Conservation (phyloP, 306 rosid species). For the Quercus wislizeni region DNA sequence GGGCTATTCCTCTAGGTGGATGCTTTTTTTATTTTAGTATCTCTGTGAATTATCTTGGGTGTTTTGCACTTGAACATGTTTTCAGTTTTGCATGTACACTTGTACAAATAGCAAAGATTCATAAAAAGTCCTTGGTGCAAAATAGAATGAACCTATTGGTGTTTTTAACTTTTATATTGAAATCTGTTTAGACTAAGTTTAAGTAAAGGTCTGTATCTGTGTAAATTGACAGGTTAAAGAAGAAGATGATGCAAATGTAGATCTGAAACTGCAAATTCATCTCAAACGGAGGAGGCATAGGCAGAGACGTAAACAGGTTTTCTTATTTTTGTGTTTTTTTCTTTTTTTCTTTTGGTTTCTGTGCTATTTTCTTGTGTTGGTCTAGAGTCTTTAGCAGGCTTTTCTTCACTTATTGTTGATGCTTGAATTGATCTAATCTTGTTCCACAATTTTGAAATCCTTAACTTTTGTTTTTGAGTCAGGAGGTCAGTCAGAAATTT, state of each 20-base stretch:
- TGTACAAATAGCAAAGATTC: neutral
- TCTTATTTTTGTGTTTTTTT: neutral
- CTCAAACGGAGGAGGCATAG: slow-evolving; percentile 69
- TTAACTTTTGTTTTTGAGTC: slow-evolving; percentile 24
- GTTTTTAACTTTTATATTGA: neutral
- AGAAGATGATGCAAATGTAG: slow-evolving; percentile 85
- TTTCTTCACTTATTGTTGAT: slow-evolving; percentile 8
- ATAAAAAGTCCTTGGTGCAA: neutral
- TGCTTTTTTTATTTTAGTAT: neutral
- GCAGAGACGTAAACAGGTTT: slow-evolving; percentile 66
- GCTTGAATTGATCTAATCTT: slow-evolving; percentile 5
- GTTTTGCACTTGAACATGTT: neutral
- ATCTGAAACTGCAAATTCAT: slow-evolving; percentile 64
- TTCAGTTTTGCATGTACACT: neutral
- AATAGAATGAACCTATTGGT: neutral
- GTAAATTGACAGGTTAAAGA: slow-evolving; percentile 68
- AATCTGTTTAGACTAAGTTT: slow-evolving; percentile 9
- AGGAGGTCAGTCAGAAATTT: slow-evolving; percentile 44
- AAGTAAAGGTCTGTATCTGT: slow-evolving; percentile 13
- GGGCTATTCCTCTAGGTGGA: neutral
- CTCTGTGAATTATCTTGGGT: neutral
- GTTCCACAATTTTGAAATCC: neutral
- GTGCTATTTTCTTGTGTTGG: slow-evolving; percentile 1
- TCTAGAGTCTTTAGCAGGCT: neutral
- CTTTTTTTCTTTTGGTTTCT: neutral